Evolutionary conservation across 257 asterid species (phyloP).

Genomic region (Osmanthus fragrans): DNA sequence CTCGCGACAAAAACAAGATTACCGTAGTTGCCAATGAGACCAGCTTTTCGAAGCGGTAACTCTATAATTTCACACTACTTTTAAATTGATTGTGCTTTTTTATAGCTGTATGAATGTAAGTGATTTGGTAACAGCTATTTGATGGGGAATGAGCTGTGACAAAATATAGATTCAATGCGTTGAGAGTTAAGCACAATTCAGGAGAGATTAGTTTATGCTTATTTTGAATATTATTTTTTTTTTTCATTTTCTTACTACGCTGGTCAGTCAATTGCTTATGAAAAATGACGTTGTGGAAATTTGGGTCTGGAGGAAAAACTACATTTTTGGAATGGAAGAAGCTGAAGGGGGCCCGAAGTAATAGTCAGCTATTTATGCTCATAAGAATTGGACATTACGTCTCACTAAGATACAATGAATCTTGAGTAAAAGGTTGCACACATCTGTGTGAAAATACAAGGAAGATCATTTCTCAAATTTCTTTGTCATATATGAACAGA

Average conservation of each 20-base stretch:
- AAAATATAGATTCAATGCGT: no score
- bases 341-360: no score
- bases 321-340: no score
- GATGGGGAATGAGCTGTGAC: not conserved
- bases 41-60: slow-evolving; percentile 45
- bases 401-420: no score
- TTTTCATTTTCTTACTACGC: no score
- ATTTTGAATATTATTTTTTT: no score
- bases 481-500: not conserved
- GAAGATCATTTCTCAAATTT: no score
- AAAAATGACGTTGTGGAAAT: not conserved
- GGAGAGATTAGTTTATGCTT: not conserved
- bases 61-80: not conserved
- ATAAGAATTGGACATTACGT: no score
- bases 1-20: slow-evolving; percentile 47
- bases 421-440: no score
- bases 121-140: not conserved
- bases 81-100: not conserved
- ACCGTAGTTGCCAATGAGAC: slow-evolving; percentile 41
- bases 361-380: no score
- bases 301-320: no score
- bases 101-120: not conserved
- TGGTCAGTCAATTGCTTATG: not conserved
- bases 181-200: not conserved
- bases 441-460: no score